Base-by-base conservation (phyloP, 257 asterid genomes). In the Solanum chiquidenum region DNA sequence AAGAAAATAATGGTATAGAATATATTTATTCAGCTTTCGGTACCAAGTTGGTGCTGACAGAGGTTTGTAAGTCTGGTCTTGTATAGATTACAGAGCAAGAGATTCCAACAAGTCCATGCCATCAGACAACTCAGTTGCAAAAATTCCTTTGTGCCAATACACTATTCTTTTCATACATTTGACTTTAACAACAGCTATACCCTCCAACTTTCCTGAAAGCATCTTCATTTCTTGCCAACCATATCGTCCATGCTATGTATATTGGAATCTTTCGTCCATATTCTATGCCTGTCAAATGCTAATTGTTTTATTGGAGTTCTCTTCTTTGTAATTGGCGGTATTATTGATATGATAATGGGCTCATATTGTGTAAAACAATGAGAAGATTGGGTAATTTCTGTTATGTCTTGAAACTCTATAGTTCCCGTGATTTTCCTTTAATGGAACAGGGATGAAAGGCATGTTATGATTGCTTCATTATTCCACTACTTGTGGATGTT, bases 141-240 rank as follows among this genome's bases (percentile, higher is more conserved):
- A 75, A 21, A 38, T 37, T 40, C 33, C 55, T 38, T 38, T 21
- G 55, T 75, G 55, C 55, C 33, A 75, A 75, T 75, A 75, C 5
- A 38, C 49, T 37, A 37, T 21, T 16, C 42, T 75, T n/a, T 40
- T 76, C 23, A 40, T 12, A n/a, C 60, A 40, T 38, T 76, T 76
- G 84, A 42, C 40, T 76, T 76, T 76, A 76, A 76, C 83, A 73
- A 87, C 89, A 88, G 86, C 86, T 46, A 34, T 83, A 5, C 69
- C 83, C 34, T 9, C 82, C 72, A 87, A 42, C 89, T 34, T 76
- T 25, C 60, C 12, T 40, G 33, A 40, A 40, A 23, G 52, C n/a
- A 76, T 76, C 23, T 76, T 76, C 62, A 40, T 76, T 76, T 42
- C 60, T 75, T 76, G 31, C 60, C 60, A 40, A 42, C 62, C 84